phyloP scores from a whole-genome alignment of 805 yeast species.

The Cyberlindnera subsufficiens region DNA sequence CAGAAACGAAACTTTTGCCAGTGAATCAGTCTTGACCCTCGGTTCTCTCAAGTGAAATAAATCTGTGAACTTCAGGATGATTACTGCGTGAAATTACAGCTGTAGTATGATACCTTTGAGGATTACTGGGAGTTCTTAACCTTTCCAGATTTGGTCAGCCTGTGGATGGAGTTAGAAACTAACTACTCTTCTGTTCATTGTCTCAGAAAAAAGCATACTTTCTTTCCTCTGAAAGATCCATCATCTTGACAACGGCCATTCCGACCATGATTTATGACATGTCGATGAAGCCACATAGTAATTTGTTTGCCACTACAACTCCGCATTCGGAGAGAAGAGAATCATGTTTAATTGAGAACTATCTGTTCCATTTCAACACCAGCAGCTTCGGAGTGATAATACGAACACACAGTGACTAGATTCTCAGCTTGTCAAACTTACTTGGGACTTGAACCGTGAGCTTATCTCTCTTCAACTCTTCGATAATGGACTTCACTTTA shows the following conservation, averaged over 20 bases:
- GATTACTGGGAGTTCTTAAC: conserved; percentile 11
- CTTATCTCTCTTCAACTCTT: conserved; percentile 15
- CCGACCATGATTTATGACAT: conserved; percentile 23
- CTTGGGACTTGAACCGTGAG: conserved; percentile 4
- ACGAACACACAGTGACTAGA: no score
- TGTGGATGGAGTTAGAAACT: conserved; percentile 23
- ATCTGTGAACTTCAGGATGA: conserved; percentile 16
- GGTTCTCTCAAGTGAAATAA: no score
- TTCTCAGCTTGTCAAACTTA: conserved; percentile 1
- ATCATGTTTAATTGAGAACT: not conserved
- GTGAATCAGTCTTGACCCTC: no score
- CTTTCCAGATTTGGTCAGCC: conserved; percentile 14
- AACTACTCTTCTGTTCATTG: conserved; percentile 21
- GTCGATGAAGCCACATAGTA: conserved; percentile 15
- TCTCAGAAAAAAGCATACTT: conserved; percentile 20
- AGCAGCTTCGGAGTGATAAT: no score
- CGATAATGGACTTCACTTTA: conserved; percentile 27
- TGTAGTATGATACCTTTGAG: conserved; percentile 12
- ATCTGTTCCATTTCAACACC: conserved; percentile 1
- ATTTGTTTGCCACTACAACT: not conserved
- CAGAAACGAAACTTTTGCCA: conserved; percentile 9
- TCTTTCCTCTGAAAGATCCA: conserved; percentile 19
- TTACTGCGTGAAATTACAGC: conserved; percentile 16
- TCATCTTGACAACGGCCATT: conserved; percentile 22
- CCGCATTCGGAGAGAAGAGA: not conserved